phyloP scores from a whole-genome alignment of 108 stramenopile species.

The Seminavis robusta region DNA sequence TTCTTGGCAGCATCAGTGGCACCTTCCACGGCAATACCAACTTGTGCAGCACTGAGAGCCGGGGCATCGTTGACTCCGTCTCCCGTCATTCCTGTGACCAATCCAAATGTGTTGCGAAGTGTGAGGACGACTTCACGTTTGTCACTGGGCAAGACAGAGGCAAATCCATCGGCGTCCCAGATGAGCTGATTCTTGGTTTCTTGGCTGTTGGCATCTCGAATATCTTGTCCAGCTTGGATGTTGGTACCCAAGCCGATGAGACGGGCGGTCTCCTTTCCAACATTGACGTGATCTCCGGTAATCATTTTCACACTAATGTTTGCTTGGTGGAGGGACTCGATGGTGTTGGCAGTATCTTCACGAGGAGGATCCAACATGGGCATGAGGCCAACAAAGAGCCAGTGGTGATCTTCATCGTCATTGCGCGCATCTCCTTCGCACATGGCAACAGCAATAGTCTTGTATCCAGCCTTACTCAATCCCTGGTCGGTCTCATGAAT shows the following conservation, averaged over 20 bases:
- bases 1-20: conserved; percentile 90
- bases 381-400: conserved; percentile 75
- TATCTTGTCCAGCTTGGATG: conserved; percentile 19
- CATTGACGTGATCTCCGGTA: conserved; percentile 78
- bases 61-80: conserved; percentile 89
- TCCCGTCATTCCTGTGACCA: conserved; percentile 89
- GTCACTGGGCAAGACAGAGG: conserved; percentile 72
- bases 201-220: conserved; percentile 19
- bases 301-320: conserved; percentile 87
- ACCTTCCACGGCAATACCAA: conserved; percentile 79
- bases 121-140: conserved; percentile 68
- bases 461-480: conserved; percentile 60
- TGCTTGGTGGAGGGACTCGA: conserved; percentile 57
- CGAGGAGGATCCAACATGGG: conserved; percentile 86
- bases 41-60: conserved; percentile 78
- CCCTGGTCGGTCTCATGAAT: conserved; percentile 18
- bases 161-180: conserved; percentile 73
- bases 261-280: conserved; percentile 55
- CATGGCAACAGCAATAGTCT: conserved; percentile 63
- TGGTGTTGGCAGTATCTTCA: conserved; percentile 68
- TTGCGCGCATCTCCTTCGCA: conserved; percentile 51
- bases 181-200: conserved; percentile 49
- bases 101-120: conserved; percentile 55
- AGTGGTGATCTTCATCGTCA: conserved; percentile 29
- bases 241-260: conserved; percentile 53